Conservation (phyloP, 106 monocot genomes). For the Triglochin maritima region DNA sequence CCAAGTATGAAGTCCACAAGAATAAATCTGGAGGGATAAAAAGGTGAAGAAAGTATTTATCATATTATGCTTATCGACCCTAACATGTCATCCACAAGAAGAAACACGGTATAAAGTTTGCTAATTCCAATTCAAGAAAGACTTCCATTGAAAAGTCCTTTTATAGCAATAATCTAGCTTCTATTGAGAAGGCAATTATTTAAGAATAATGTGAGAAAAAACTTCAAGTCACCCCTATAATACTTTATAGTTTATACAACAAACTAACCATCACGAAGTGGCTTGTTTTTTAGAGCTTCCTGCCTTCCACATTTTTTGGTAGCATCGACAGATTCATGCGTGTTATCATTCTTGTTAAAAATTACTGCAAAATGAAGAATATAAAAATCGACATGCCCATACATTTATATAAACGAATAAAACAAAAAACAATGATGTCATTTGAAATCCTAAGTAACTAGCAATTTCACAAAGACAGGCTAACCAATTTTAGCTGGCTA, state of each 20-base stretch:
- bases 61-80: neutral
- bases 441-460: neutral
- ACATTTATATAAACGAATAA: neutral
- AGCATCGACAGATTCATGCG: neutral
- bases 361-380: neutral
- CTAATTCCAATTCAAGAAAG: neutral
- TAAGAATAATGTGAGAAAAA: neutral
- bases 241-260: no score
- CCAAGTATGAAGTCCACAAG: neutral
- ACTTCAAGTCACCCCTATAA: no score
- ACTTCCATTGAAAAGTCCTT: neutral
- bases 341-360: neutral
- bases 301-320: neutral
- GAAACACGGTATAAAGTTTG: no score
- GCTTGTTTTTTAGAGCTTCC: conserved; percentile 2
- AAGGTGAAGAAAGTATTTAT: neutral
- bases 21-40: neutral
- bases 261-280: conserved; percentile 2
- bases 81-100: neutral
- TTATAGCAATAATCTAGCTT: neutral
- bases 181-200: neutral
- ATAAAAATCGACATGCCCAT: neutral
- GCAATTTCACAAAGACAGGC: no score
- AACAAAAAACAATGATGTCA: neutral
- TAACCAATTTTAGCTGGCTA: no score